Evolutionary conservation across 257 asterid genomes (phyloP), one percentile per base, ranked within the genome.

Genomic region (Parsonsia alboflavescens): DNA sequence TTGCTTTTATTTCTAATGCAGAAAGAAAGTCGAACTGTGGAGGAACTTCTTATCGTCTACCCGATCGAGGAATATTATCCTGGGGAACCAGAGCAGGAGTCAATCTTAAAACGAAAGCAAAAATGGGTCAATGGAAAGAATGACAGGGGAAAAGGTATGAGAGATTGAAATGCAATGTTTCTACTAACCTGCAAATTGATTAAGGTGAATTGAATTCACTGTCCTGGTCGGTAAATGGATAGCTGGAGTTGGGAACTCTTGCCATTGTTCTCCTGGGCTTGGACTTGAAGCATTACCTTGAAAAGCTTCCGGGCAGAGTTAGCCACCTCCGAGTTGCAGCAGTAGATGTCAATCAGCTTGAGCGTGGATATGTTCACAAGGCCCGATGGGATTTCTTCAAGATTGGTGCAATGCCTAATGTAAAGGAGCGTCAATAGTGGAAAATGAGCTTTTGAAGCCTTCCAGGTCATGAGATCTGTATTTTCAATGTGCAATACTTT

Each of bases 381-480:
- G 68, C 70, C 78, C 4, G 26, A 5, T 4, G 88, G 88, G 10
- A 86, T 74, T n/a, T n/a, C 84, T 11, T 24, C 72, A 8, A 86
- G 85, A 7, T 62, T 26, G 53, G 77, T 77, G 42, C 88, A 86
- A 73, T 78, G 76, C 57, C 44, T 50, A 13, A 86, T 71, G 68
- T 19, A 76, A 30, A 86, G 81, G 26, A 21, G 41, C 42, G 54
- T 58, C 5, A 86, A 85, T 17, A 64, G 44, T 0, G 85, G 88
- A 53, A 86, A 84, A 68, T 81, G 63, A 73, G 36, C 75, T 10
- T 52, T 81, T 3, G 81, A 63, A 69, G 86, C 86, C 33, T 44
- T 57, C 91, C 89, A 86, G 13, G 46, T 0, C 17, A 46, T 66
- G 24, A 86, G 67, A 74, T 84, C 77, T 4, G 83, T 61, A 24